phyloP scores from a whole-genome alignment of 805 yeast genomes.

The Wickerhamomyces mucosus region DNA sequence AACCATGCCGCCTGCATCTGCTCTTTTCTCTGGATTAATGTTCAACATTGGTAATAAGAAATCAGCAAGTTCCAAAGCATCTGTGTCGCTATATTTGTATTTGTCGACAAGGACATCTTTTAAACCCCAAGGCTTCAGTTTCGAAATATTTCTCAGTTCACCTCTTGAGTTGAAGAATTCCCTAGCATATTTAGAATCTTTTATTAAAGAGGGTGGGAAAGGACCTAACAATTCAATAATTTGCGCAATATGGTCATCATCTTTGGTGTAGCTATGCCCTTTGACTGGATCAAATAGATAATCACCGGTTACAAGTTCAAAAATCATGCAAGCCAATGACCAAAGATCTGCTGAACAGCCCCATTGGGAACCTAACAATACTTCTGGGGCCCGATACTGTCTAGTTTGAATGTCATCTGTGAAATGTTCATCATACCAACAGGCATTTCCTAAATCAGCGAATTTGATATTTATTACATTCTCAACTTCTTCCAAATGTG shows the following conservation, averaged over 20 bases:
- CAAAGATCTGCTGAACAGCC: slow-evolving; percentile 93
- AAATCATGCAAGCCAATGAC: slow-evolving; percentile 89
- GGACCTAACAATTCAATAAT: slow-evolving; percentile 76
- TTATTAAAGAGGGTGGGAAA: slow-evolving; percentile 48
- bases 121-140: slow-evolving; percentile 84
- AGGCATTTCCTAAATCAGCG: slow-evolving; percentile 78
- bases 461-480: slow-evolving; percentile 71
- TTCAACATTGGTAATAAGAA: slow-evolving; percentile 78
- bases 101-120: slow-evolving; percentile 76
- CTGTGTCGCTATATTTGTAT: slow-evolving; percentile 60
- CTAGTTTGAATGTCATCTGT: slow-evolving; percentile 66
- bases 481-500: slow-evolving; percentile 13
- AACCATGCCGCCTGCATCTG: slow-evolving; percentile 94
- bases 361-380: slow-evolving; percentile 74
- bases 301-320: slow-evolving; percentile 91
- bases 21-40: slow-evolving; percentile 70
- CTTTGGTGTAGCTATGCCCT: slow-evolving; percentile 70
- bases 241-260: slow-evolving; percentile 95
- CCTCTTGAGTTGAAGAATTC: slow-evolving; percentile 61
- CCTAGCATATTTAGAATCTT: slow-evolving; percentile 51
- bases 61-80: slow-evolving; percentile 64
- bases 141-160: slow-evolving; percentile 67
- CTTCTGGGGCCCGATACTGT: slow-evolving; percentile 83
- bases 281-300: slow-evolving; percentile 82
- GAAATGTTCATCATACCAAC: slow-evolving; percentile 58